Base-by-base conservation (phyloP, 805 yeast genomes). In the Ogataea paraovalis region DNA sequence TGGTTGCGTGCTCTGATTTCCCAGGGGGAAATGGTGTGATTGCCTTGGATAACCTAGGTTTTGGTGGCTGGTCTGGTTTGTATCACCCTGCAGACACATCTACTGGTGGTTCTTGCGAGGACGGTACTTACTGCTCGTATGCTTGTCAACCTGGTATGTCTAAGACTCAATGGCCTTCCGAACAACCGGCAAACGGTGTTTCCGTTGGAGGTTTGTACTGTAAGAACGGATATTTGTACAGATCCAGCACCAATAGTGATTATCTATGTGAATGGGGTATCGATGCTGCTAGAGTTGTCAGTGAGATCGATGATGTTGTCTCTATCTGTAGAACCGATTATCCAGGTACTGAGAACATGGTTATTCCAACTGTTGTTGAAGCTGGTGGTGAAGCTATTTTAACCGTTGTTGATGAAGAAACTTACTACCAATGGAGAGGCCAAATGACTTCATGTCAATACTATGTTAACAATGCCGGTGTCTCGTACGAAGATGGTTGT, bases 131-230 rank as follows among this genome's bases (percentile, higher is more conserved):
- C 82, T 92, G 99, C 74, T 92, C 98, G 49, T 92, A 92, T 72
- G 96, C 98, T 50, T 92, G 99, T 76, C 95, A 90, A 75, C 82
- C 97, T 37, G 99, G 98, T 79, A 88, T 89, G 96, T 88, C 97
- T 63, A 92, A 92, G 82, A 89, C 97, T 47, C 99, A 92, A 76
- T 92, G 96, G 96, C 98, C 98, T 54, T 71, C 83, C 39, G 56
- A 66, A 46, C 99, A 92, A 76, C 98, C 98, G 47, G 55, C 85
- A 46, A 78, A 73, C 68, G 98, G 98, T 74, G 85, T 85, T 48
- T 86, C 97, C 39, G 82, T 92, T 57, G 90, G 90, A 69, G 90
- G 90, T 51, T 72, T 84, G 58, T 66, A 66, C 56, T 84, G 90
- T 74, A 59, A 73, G 48, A 53, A 42, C 45, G 89, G 89, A 48